These are phyloP conservation scores for Physcomitrellopsis africana DNA, from an alignment of 225 moss, liverwort and hornwort genomes.

Conservation along the genomic window DNA sequence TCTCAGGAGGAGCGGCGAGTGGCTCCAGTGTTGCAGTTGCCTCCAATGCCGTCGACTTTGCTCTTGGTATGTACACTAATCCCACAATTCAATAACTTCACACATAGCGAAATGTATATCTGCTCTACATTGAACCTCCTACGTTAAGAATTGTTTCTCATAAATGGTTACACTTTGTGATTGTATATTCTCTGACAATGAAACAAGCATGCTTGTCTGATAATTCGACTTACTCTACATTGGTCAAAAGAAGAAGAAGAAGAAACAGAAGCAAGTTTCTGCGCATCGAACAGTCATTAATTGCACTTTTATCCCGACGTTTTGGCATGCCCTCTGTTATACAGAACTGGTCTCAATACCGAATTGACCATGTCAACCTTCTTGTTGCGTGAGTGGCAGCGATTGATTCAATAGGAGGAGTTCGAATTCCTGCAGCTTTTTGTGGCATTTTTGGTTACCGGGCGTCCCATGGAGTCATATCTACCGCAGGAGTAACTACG, in stretches of 20 bases:
- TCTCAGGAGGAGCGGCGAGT: slow-evolving; percentile 57
- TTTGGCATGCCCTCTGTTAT: background rate
- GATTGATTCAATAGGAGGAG: slow-evolving; percentile 55
- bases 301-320: no score
- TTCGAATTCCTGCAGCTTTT: slow-evolving; percentile 56
- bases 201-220: background rate
- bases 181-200: no score
- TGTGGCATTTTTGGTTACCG: slow-evolving; percentile 62
- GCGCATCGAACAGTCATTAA: no score
- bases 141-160: background rate
- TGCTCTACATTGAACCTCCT: background rate
- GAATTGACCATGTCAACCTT: slow-evolving; percentile 10
- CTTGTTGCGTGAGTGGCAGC: slow-evolving; percentile 36
- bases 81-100: background rate
- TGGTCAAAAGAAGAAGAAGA: no score
- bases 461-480: slow-evolving; percentile 50
- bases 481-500: slow-evolving; percentile 42
- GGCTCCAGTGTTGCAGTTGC: slow-evolving; percentile 61
- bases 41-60: slow-evolving; percentile 51
- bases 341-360: background rate
- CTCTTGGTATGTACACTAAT: slow-evolving; percentile 35
- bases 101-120: slow-evolving; percentile 7
- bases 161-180: no score
- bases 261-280: no score
- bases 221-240: background rate